Conservation (phyloP, 805 yeast genomes). For the Maudiozyma saulgeensis region DNA sequence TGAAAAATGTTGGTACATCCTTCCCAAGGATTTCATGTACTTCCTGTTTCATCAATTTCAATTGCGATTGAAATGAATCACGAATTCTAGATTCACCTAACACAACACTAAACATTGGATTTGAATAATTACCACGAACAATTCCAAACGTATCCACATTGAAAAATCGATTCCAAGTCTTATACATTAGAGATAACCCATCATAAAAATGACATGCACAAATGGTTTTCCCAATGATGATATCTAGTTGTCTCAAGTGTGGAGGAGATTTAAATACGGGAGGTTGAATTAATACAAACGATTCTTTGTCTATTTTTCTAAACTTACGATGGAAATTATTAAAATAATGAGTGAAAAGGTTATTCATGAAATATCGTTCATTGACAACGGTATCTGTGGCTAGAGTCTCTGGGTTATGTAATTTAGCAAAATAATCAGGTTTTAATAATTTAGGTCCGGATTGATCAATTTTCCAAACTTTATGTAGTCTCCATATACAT, state of each 20-base stretch:
- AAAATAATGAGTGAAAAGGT: conserved; percentile 57
- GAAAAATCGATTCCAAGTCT: conserved; percentile 72
- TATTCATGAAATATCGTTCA: conserved; percentile 50
- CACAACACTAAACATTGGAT: conserved; percentile 67
- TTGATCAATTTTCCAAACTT: conserved; percentile 55
- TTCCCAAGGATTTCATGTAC: conserved; percentile 51
- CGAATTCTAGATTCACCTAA: conserved; percentile 76
- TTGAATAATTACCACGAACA: conserved; percentile 63
- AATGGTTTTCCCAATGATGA: conserved; percentile 56
- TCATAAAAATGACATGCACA: conserved; percentile 90
- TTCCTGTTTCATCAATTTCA: conserved; percentile 58
- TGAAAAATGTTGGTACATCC: conserved; percentile 62
- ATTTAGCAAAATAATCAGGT: conserved; percentile 42
- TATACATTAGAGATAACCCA: conserved; percentile 87
- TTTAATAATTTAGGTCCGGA: conserved; percentile 29
- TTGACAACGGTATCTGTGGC: conserved; percentile 26
- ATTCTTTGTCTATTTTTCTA: conserved; percentile 36
- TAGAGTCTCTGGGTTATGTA: conserved; percentile 20
- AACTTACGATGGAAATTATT: conserved; percentile 39
- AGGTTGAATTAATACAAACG: conserved; percentile 63
- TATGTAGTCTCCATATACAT: conserved; percentile 75
- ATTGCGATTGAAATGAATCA: conserved; percentile 58
- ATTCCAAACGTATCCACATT: conserved; percentile 88
- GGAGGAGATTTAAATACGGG: conserved; percentile 81
- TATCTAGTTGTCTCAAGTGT: conserved; percentile 37